Evolutionary conservation across 2,329 filamentous ascomycete species (phyloP), one percentile per base, ranked within the genome.

Genomic region (Colletotrichum sp.): DNA sequence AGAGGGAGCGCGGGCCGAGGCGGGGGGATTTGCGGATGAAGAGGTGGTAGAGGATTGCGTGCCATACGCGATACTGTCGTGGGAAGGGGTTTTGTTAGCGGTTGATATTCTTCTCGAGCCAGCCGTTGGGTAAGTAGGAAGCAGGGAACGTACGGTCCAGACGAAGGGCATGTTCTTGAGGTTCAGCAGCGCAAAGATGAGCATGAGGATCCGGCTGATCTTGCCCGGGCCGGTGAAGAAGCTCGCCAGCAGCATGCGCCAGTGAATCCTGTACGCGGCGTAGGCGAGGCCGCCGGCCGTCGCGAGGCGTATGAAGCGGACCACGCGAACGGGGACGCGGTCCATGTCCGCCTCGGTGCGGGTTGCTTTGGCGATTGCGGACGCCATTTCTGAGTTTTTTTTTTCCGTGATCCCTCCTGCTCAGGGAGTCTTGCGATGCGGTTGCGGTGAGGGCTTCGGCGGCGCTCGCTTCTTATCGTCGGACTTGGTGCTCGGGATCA

Each of bases 81-180:
- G n/a, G n/a, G n/a, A n/a, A n/a, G n/a, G n/a, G n/a, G n/a, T n/a
- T n/a, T n/a, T n/a, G n/a, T n/a, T n/a, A 74, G 70, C 32, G 11
- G 22, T 25, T 28, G 12, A 6, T 36, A 1, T 36, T 36, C 27
- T n/a, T 28, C 52, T 57, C 15, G 8, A n/a, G 44, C 22, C 2
- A n/a, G 44, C 22, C 2, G 4, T 13, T 22, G 6, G 34, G n/a
- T n/a, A n/a, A n/a, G n/a, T n/a, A n/a, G n/a, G n/a, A n/a, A n/a
- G n/a, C n/a, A n/a, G 25, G 16, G 6, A 7, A 85, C 92, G 71
- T 89, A 94, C 93, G 79, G 95, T 95, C 94, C 94, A 96, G 12
- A 91, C 90, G 57, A 95, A 89, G 0, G 94, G 94, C 76, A 96
- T 81, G 76, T 90, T 94, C 88, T 96, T 96, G 85, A 93, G 87